These are phyloP conservation scores for Hyaloscypha bicolor DNA, from an alignment of 495 filamentous ascomycete species.

Conservation along the genomic window DNA sequence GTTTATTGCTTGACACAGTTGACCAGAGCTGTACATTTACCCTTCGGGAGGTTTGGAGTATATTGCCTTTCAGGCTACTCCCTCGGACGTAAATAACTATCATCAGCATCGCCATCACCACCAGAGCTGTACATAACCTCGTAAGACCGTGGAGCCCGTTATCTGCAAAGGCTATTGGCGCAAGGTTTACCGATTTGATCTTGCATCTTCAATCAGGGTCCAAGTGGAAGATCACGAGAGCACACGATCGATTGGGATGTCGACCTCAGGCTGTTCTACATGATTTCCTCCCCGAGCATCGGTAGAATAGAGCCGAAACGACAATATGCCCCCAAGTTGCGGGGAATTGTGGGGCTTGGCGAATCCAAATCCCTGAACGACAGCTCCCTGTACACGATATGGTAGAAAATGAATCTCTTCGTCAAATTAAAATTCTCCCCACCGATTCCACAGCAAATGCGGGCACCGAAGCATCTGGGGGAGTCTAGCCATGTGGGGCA, in stretches of 20 bases:
- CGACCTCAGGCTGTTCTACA: neutral
- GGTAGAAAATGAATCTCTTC: neutral
- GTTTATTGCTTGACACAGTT: no score
- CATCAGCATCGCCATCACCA: no score
- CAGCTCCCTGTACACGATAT: neutral
- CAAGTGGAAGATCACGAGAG: neutral
- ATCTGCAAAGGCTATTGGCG: no score
- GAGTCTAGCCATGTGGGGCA: neutral
- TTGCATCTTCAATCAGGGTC: neutral
- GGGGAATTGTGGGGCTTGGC: constrained; percentile 1
- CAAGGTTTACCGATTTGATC: no score
- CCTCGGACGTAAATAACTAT: no score
- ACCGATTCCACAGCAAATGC: neutral
- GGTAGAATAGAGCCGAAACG: neutral
- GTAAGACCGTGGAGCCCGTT: no score
- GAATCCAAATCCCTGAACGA: neutral
- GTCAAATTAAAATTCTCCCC: neutral
- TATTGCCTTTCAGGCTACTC: no score
- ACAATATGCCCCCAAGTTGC: neutral
- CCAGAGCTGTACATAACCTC: no score
- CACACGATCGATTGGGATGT: neutral
- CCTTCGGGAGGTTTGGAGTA: no score
- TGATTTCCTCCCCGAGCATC: neutral
- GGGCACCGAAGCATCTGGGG: neutral
- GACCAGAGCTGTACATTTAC: no score